phyloP scores from a whole-genome alignment of 192 early-diverging fungal genomes.

The Lunasporangiospora selenospora region DNA sequence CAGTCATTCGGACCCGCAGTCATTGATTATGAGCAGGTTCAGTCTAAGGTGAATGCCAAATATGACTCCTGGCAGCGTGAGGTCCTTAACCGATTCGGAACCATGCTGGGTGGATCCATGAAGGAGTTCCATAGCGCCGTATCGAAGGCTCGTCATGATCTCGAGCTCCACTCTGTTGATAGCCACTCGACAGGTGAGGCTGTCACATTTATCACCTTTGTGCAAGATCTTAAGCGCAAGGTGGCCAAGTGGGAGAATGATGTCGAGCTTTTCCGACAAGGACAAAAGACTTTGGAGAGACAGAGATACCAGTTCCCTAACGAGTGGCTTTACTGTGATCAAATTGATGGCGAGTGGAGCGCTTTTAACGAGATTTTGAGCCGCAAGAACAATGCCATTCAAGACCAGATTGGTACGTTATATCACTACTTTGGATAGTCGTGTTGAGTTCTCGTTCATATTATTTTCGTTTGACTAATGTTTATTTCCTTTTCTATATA shows the following conservation, averaged over 20 bases:
- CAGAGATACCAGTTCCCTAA: constrained; percentile 94
- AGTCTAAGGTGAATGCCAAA: constrained; percentile 95
- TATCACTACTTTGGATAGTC: neutral
- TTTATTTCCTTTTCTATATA: constrained; percentile 14
- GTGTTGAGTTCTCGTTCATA: constrained; percentile 1
- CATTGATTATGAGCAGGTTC: constrained; percentile 98
- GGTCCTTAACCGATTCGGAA: constrained; percentile 90
- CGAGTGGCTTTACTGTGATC: constrained; percentile 96
- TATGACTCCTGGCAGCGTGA: constrained; percentile 99
- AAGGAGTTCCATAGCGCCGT: constrained; percentile 78
- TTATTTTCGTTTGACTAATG: too few relatives aligned
- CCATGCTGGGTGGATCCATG: constrained; percentile 81
- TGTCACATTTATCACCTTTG: constrained; percentile 93
- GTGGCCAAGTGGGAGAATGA: constrained; percentile 78
- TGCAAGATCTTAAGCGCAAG: constrained; percentile 93
- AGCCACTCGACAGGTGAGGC: constrained; percentile 88
- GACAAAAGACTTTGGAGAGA: constrained; percentile 92
- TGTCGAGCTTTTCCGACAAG: constrained; percentile 88
- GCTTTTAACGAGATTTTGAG: constrained; percentile 94
- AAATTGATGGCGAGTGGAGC: constrained; percentile 97
- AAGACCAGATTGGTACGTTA: constrained; percentile 87
- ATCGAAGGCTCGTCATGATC: constrained; percentile 76
- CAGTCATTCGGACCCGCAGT: constrained; percentile 87
- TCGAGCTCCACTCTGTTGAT: constrained; percentile 90
- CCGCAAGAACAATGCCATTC: constrained; percentile 90